Percentiles rank a stretch among this genome's conserved stretches.
phyloP scores from a whole-genome alignment of 768 basidiomycete species.

The Mrakia gelida region DNA sequence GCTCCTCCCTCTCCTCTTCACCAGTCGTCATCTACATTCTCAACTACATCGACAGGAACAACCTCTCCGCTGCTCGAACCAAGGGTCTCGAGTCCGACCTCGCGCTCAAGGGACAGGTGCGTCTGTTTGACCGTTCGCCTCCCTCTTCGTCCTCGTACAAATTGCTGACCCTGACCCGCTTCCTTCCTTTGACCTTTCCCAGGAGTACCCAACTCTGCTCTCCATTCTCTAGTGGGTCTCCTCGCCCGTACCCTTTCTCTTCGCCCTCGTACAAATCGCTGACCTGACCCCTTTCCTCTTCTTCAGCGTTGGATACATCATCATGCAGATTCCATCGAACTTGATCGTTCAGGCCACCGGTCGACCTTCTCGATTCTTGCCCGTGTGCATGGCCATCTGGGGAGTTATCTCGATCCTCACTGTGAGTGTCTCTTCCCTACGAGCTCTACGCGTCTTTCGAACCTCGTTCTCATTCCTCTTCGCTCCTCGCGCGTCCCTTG shows the following conservation, averaged over 20 bases:
- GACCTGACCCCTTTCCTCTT: not conserved
- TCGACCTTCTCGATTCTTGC: constrained; percentile 63
- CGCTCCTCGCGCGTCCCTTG: not conserved
- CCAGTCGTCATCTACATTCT: constrained; percentile 51
- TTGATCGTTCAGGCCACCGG: constrained; percentile 38
- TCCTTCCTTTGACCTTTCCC: constrained; percentile 26
- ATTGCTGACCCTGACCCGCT: constrained; percentile 3
- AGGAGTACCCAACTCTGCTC: constrained; percentile 32
- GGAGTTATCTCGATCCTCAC: constrained; percentile 60
- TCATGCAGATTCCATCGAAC: constrained; percentile 29
- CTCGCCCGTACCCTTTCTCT: constrained; percentile 1
- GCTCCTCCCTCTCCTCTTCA: constrained; percentile 37
- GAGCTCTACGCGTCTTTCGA: not conserved
- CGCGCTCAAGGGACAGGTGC: constrained; percentile 46
- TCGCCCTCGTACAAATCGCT: not conserved
- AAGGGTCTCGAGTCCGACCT: constrained; percentile 49
- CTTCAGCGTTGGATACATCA: constrained; percentile 20
- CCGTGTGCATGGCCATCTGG: constrained; percentile 58
- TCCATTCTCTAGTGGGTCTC: constrained; percentile 41
- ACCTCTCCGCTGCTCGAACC: constrained; percentile 45
- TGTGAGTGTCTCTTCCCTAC: constrained; percentile 41
- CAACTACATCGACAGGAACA: constrained; percentile 44
- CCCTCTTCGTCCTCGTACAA: not conserved
- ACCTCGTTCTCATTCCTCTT: not conserved
- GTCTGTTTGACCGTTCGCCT: constrained; percentile 36